Evolutionary conservation across 306 rosid genomes (phyloP), one percentile per base, ranked within the genome.

Genomic region (Malus orientalis): DNA sequence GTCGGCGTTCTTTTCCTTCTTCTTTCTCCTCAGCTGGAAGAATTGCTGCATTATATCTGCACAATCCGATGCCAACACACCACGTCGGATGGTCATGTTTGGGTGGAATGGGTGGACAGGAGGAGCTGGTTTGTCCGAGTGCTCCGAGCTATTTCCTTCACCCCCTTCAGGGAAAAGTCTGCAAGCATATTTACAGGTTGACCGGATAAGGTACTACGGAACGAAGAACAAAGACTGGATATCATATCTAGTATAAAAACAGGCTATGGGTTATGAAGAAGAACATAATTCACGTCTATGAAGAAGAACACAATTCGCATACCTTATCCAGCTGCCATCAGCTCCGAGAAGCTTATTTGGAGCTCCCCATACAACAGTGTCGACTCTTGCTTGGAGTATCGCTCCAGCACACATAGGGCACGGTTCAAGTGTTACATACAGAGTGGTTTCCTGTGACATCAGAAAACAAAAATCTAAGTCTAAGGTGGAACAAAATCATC

Each of bases 371-470:
- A 96, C 99, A 67, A 96, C 83, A 58, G 89, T 86, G 47, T 80
- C 86, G 13, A 96, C 32, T 83, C 99, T 87, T 78, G 99, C 96
- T 78, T 92, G 98, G 68, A 89, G 91, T 71, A 96, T 92, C 67
- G 99, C 99, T 40, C 99, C 99, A 81, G 99, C 98, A 75, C 99
- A 96, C 98, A 96, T 96, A n/a, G 98, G 89, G 73, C 99, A 96
- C 13, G 99, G 99, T 75, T 96, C 99, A 80, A 96, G 98, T 16
- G 99, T 96, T 38, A 96, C 96, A 73, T 92, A 91, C 19, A 92
- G 97, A 40, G 97, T 88, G 40, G 90, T 76, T 25, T 85, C 98
- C 99, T 96, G 82, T 67, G 63, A 67, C 32, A 23, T 8, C 32
- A 4, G 66, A 57, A 65, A 73, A 74, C 47, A 75, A 76, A 44